phyloP scores from a whole-genome alignment of 495 filamentous ascomycete genomes.

The Xylaria longipes region DNA sequence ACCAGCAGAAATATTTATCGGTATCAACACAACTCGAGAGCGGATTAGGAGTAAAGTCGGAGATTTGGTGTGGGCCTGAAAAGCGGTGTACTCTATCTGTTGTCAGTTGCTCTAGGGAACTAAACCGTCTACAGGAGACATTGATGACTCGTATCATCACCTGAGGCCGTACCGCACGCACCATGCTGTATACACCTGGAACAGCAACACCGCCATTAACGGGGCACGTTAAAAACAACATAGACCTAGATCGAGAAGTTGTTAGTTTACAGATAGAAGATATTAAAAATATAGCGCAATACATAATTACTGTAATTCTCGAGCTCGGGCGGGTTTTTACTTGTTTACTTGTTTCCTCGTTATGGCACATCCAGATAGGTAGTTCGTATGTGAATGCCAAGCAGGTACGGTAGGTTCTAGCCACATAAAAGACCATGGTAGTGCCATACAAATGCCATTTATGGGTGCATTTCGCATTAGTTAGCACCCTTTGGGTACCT shows the following conservation, averaged over 20 bases:
- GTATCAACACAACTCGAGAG: background rate
- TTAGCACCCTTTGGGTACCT: background rate
- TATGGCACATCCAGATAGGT: background rate
- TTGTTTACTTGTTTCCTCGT: background rate
- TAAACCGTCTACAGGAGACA: constrained; percentile 6
- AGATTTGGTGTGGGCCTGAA: constrained; percentile 4
- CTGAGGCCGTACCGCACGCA: background rate
- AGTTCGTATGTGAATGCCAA: background rate
- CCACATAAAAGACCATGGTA: background rate
- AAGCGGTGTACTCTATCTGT: constrained; percentile 7
- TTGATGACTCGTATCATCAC: constrained; percentile 1
- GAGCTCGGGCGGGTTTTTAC: background rate
- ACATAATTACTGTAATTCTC: background rate
- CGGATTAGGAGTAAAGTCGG: background rate
- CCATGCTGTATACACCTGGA: background rate
- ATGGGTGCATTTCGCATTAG: background rate
- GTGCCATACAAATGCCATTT: constrained; percentile 1
- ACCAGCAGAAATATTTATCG: background rate
- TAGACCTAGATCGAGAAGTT: background rate
- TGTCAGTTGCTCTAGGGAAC: background rate
- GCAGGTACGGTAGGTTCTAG: background rate
- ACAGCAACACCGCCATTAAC: background rate
- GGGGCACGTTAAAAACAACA: background rate
- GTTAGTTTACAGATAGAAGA: background rate
- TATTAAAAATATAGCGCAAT: background rate